A percentile compares a stretch with the other conserved stretches of the same genome.
These are phyloP conservation scores for Fraxinus paxiana DNA, from an alignment of 305 asterid species.

Conservation along the genomic window DNA sequence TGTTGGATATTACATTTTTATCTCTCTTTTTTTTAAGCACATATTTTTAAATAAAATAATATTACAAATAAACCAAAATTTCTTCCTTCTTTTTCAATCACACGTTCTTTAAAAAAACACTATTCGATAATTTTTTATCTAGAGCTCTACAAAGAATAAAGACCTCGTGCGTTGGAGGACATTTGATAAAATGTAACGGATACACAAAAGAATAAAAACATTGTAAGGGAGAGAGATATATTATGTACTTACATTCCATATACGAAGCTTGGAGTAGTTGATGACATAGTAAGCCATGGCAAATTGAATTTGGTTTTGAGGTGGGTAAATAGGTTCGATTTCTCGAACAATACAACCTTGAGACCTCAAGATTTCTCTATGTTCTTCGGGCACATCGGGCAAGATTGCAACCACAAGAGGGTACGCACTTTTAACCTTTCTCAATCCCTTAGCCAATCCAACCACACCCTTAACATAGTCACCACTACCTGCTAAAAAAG, in stretches of 20 bases:
- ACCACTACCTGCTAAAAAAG: conserved; percentile 28
- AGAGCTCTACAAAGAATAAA: neutral
- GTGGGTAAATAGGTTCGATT: conserved; percentile 28
- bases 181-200: neutral
- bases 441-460: conserved; percentile 26
- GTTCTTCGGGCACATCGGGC: conserved; percentile 29
- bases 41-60: too few relatives aligned
- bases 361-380: conserved; percentile 22
- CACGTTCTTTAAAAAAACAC: too few relatives aligned
- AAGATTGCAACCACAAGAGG: conserved; percentile 31
- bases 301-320: conserved; percentile 23
- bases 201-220: neutral
- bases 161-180: neutral
- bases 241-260: conserved; percentile 25
- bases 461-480: conserved; percentile 29
- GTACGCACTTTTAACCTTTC: conserved; percentile 27
- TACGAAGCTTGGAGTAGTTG: conserved; percentile 30
- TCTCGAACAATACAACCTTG: conserved; percentile 28
- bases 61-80: too few relatives aligned
- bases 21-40: too few relatives aligned
- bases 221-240: neutral
- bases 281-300: conserved; percentile 32
- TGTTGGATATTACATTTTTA: too few relatives aligned
- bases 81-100: too few relatives aligned
- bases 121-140: neutral